Conservation (phyloP, 2,329 filamentous ascomycete species). For the Tolypocladium amazonense region DNA sequence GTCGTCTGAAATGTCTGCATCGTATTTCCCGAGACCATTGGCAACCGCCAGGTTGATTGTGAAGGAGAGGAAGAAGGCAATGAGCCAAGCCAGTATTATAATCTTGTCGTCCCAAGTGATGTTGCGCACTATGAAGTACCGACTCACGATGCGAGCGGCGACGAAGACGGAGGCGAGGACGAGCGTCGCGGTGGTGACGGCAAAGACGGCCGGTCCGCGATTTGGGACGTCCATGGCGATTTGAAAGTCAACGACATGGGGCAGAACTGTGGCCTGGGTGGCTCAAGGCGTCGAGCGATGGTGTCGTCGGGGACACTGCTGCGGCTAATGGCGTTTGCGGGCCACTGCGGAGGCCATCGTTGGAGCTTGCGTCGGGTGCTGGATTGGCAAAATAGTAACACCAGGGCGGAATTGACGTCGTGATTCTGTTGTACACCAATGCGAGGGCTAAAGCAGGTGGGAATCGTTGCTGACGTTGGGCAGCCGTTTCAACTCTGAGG, state of each 20-base stretch:
- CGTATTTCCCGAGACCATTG: conserved; percentile 58
- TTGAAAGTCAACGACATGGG: conserved; percentile 4
- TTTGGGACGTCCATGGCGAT: conserved; percentile 21
- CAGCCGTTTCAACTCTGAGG: not conserved
- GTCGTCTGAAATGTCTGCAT: conserved; percentile 43
- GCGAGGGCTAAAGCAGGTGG: not conserved
- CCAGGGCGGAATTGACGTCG: not conserved
- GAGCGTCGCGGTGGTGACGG: conserved; percentile 60
- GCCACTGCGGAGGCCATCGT: not conserved
- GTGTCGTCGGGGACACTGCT: not conserved
- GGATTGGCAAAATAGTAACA: not conserved
- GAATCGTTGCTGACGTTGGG: not conserved
- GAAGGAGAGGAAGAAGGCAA: conserved; percentile 58
- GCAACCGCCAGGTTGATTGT: conserved; percentile 53
- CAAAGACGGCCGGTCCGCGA: conserved; percentile 52
- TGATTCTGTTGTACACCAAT: not conserved
- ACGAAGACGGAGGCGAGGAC: conserved; percentile 66
- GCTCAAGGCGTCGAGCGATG: not conserved
- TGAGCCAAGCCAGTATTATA: conserved; percentile 68
- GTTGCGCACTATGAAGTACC: conserved; percentile 60
- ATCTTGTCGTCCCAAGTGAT: conserved; percentile 70
- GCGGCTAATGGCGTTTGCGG: not conserved
- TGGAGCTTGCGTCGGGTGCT: too few species aligned
- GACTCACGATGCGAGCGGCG: conserved; percentile 59
- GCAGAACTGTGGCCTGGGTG: not conserved